Evolutionary conservation across 2,329 filamentous ascomycete genomes (phyloP).

Genomic region (Penicillium sp.): DNA sequence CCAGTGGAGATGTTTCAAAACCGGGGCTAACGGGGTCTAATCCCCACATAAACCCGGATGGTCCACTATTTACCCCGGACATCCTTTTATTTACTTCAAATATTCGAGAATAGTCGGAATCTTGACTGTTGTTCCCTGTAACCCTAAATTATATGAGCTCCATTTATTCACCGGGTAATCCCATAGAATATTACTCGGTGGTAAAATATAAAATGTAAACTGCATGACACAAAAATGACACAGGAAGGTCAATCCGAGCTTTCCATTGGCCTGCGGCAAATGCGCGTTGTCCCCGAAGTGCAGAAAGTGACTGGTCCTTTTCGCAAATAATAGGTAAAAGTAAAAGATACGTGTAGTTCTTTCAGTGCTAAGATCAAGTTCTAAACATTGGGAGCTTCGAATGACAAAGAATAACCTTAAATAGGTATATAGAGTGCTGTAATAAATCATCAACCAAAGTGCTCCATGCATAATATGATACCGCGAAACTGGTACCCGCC

Average conservation of each 20-base stretch:
- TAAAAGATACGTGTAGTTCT: neutral
- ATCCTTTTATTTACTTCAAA: neutral
- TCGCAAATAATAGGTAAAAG: neutral
- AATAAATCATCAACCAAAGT: neutral
- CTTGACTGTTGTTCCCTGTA: neutral
- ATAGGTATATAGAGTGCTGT: neutral
- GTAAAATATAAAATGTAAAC: neutral
- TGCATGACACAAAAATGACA: slow-evolving; percentile 8
- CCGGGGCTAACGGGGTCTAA: neutral
- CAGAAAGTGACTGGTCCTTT: slow-evolving; percentile 3
- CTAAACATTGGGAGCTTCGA: neutral
- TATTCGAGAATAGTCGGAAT: neutral
- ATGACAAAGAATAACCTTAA: neutral
- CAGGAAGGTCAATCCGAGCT: neutral
- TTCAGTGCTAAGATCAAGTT: neutral
- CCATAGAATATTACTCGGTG: neutral
- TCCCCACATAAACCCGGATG: neutral
- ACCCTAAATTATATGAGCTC: neutral
- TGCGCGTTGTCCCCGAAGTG: neutral
- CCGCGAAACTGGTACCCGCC: neutral
- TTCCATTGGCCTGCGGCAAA: neutral
- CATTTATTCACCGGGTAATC: neutral
- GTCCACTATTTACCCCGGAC: neutral
- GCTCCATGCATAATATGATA: neutral
- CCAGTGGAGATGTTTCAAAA: neutral